phyloP scores from a whole-genome alignment of 2,329 filamentous ascomycete species.

The Phialophora expanda region DNA sequence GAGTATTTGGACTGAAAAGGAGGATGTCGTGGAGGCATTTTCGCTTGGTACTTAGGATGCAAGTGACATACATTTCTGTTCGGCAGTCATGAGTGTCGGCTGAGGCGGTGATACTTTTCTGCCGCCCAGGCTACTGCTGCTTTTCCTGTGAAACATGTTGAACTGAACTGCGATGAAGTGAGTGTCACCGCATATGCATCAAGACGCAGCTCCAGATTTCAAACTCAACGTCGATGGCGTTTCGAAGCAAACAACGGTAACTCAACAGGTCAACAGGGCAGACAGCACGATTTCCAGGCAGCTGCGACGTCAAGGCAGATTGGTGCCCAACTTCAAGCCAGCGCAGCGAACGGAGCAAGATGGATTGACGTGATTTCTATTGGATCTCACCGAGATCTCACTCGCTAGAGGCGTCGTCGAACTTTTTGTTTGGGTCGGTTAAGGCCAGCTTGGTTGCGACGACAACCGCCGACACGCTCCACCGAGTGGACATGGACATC shows the following conservation, averaged over 20 bases:
- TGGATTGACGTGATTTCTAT: neutral
- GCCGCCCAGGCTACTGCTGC: conserved; percentile 43
- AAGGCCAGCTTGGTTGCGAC: conserved; percentile 3
- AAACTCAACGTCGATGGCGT: conserved; percentile 2
- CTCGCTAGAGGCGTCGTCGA: neutral
- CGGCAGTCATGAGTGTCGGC: conserved; percentile 53
- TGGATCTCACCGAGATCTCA: conserved; percentile 4
- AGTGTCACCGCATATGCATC: conserved; percentile 26
- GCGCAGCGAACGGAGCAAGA: conserved; percentile 1
- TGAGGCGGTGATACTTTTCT: conserved; percentile 55
- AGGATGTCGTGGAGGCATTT: conserved; percentile 33
- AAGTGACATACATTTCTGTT: conserved; percentile 52
- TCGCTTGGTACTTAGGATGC: conserved; percentile 5
- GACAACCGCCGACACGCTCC: conserved; percentile 3
- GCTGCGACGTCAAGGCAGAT: neutral
- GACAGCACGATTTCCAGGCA: neutral
- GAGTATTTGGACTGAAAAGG: conserved; percentile 37
- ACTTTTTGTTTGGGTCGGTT: conserved; percentile 12
- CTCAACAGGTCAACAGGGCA: neutral
- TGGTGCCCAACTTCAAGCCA: neutral
- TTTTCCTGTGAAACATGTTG: conserved; percentile 47
- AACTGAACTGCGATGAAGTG: conserved; percentile 8
- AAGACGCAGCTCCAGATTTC: conserved; percentile 1
- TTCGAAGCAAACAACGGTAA: conserved; percentile 1
- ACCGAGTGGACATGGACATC: neutral